phyloP scores from a whole-genome alignment of 495 filamentous ascomycete genomes.

The Aspergillus heteromorphus region DNA sequence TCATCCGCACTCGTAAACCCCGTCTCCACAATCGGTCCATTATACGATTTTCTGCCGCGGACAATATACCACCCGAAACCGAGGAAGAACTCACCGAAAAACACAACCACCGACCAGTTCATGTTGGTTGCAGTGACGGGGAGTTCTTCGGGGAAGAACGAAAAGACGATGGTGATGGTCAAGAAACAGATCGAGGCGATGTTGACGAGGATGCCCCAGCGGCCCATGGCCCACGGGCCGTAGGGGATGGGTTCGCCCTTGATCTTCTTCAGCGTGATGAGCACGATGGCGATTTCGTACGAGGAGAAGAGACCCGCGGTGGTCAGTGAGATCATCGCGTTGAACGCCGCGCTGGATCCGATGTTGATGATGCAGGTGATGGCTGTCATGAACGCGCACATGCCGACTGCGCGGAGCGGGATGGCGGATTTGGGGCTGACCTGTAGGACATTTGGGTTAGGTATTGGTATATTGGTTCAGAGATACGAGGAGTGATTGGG shows the following conservation, averaged over 20 bases:
- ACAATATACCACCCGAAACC: conserved; percentile 34
- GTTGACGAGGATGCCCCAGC: neutral
- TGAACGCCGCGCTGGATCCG: conserved; percentile 48
- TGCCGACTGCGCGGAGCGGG: conserved; percentile 6
- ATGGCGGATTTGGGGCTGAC: neutral
- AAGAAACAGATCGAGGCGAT: neutral
- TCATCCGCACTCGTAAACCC: too few species aligned
- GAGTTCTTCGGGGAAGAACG: conserved; percentile 32
- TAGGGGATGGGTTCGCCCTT: neutral
- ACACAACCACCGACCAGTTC: conserved; percentile 37
- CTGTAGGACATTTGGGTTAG: neutral
- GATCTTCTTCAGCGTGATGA: neutral
- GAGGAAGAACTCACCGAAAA: conserved; percentile 26
- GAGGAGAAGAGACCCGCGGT: conserved; percentile 34
- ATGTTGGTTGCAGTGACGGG: conserved; percentile 22
- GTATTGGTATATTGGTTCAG: conserved; percentile 7
- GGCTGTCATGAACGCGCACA: conserved; percentile 7
- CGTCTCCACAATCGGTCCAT: conserved; percentile 31
- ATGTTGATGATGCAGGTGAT: conserved; percentile 18
- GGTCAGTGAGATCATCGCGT: conserved; percentile 42
- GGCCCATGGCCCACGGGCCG: neutral
- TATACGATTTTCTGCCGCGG: conserved; percentile 30
- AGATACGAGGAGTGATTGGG: neutral
- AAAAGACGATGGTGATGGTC: conserved; percentile 28
- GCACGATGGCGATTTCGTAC: conserved; percentile 13